These are phyloP conservation scores for Tricharina praecox DNA, from an alignment of 495 filamentous ascomycete species.

Conservation along the genomic window DNA sequence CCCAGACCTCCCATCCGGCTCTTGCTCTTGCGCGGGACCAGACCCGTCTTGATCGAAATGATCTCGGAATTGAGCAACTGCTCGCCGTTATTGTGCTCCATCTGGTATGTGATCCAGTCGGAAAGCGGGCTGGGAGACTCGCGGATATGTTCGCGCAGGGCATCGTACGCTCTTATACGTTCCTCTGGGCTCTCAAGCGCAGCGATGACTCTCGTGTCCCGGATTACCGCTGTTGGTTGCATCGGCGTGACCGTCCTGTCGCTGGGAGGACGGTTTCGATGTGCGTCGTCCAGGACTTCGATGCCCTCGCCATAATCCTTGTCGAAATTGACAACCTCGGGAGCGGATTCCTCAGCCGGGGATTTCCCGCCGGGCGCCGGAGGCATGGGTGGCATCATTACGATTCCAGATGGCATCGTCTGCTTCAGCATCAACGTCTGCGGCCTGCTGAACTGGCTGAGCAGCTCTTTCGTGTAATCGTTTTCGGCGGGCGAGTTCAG, in stretches of 20 bases:
- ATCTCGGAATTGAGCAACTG: slow-evolving; percentile 10
- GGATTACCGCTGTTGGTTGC: slow-evolving; percentile 2
- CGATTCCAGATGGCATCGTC: slow-evolving; percentile 21
- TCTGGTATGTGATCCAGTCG: slow-evolving; percentile 19
- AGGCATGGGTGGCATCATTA: slow-evolving; percentile 24
- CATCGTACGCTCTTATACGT: slow-evolving; percentile 18
- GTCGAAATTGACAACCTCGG: slow-evolving; percentile 25
- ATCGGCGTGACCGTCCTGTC: no score
- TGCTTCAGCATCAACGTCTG: slow-evolving; percentile 26
- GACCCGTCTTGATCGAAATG: not conserved
- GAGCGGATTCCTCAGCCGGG: slow-evolving; percentile 19
- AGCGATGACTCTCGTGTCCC: slow-evolving; percentile 13
- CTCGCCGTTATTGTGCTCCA: slow-evolving; percentile 20
- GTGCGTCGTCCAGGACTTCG: no score
- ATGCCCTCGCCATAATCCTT: slow-evolving; percentile 13
- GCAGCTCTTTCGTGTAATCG: slow-evolving; percentile 18
- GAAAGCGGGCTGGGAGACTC: slow-evolving; percentile 3
- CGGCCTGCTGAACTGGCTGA: slow-evolving; percentile 23
- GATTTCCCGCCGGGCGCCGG: slow-evolving; percentile 13
- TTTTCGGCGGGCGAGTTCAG: slow-evolving; percentile 16
- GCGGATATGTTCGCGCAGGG: slow-evolving; percentile 11
- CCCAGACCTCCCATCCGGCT: not conserved
- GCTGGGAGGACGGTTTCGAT: no score
- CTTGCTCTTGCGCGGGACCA: not conserved
- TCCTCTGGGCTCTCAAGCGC: slow-evolving; percentile 10